Evolutionary conservation across 805 yeast genomes (phyloP).

Genomic region (Ogataea sp.): DNA sequence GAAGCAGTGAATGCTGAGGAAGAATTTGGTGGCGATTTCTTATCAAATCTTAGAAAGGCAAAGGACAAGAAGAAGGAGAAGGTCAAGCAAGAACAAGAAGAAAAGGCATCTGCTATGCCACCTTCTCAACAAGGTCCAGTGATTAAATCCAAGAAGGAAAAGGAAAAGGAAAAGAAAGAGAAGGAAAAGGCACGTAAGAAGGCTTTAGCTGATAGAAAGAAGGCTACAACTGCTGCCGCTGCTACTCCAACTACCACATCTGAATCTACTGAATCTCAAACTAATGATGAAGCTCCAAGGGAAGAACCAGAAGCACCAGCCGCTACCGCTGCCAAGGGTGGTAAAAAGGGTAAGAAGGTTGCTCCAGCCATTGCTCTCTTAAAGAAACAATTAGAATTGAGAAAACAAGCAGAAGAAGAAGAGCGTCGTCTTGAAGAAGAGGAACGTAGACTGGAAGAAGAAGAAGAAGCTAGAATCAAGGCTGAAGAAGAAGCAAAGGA

Average conservation of each 20-base stretch:
- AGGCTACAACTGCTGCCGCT: conserved; percentile 20
- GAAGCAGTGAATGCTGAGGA: conserved; percentile 23
- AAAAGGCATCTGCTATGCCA: conserved; percentile 22
- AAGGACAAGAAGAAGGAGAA: conserved; percentile 70
- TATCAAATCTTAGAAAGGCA: conserved; percentile 74
- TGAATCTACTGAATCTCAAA: conserved; percentile 14
- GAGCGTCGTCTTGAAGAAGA: conserved; percentile 65
- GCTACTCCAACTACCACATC: conserved; percentile 18
- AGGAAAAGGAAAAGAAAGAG: conserved; percentile 93
- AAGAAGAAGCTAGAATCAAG: conserved; percentile 39
- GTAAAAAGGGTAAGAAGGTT: conserved; percentile 65
- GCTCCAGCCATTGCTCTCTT: conserved; percentile 91
- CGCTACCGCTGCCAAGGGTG: conserved; percentile 23
- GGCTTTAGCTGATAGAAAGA: conserved; percentile 81
- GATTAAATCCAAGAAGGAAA: conserved; percentile 86
- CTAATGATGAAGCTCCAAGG: conserved; percentile 31
- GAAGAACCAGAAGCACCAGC: conserved; percentile 34
- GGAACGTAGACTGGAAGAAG: conserved; percentile 41
- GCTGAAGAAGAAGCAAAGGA: conserved; percentile 60
- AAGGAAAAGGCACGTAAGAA: conserved; percentile 85
- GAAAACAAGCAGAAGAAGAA: conserved; percentile 84
- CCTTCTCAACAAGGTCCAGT: conserved; percentile 42
- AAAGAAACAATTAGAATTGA: conserved; percentile 80
- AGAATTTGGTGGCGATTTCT: conserved; percentile 57
- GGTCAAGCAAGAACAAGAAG: conserved; percentile 51